phyloP scores from a whole-genome alignment of 441 rosid genomes.

The Mallotus repandus region DNA sequence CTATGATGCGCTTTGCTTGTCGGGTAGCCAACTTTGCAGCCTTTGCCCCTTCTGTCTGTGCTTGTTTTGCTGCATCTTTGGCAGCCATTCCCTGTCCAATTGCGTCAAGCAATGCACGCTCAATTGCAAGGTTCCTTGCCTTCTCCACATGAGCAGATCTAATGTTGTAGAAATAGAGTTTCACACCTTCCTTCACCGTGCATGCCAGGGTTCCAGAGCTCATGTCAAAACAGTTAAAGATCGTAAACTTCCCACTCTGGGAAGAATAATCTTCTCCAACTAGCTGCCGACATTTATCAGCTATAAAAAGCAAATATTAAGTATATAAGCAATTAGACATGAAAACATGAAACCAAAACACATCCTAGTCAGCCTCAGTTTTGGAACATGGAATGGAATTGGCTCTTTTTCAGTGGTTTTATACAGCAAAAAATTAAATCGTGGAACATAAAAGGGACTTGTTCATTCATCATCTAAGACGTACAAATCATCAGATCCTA shows the following conservation, averaged over 20 bases:
- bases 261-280: conserved; percentile 81
- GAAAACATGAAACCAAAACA: conserved; percentile 3
- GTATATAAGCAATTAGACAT: not conserved
- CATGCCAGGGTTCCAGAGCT: conserved; percentile 79
- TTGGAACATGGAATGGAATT: not conserved
- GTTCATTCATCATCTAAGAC: too few relatives aligned
- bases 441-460: too few relatives aligned
- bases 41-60: conserved; percentile 70
- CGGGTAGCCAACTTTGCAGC: conserved; percentile 76
- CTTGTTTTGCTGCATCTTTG: conserved; percentile 64
- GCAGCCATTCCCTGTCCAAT: conserved; percentile 55
- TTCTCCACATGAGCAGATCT: conserved; percentile 76
- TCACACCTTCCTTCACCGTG: conserved; percentile 79
- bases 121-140: conserved; percentile 58
- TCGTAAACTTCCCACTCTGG: conserved; percentile 81
- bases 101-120: conserved; percentile 60
- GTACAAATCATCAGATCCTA: not conserved
- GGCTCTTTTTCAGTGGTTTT: too few relatives aligned
- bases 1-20: conserved; percentile 82
- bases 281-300: conserved; percentile 82
- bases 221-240: conserved; percentile 89
- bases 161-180: conserved; percentile 77
- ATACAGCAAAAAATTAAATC: too few relatives aligned
- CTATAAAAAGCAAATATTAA: conserved; percentile 31
- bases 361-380: not conserved